phyloP scores from a whole-genome alignment of 2,329 filamentous ascomycete genomes.

The Penicillium expansum region DNA sequence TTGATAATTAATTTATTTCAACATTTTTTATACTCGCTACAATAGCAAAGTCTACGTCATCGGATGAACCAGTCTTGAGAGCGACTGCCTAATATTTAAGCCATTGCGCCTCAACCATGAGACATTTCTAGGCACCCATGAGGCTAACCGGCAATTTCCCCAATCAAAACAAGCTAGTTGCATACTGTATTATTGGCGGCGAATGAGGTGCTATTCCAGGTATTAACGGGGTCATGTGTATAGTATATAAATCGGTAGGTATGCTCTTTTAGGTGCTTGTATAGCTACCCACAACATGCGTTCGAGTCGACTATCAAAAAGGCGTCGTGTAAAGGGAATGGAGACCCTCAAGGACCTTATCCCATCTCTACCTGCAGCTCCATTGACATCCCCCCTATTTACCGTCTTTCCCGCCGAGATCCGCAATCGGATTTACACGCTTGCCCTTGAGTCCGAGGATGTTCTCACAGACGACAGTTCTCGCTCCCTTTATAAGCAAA shows the following conservation, averaged over 20 bases:
- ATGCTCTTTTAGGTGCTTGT: background rate
- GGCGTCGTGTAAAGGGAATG: background rate
- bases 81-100: background rate
- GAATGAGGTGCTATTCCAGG: background rate
- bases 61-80: background rate
- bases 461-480: background rate
- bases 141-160: background rate
- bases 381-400: background rate
- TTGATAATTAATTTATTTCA: background rate
- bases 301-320: background rate
- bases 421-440: background rate
- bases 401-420: background rate
- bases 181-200: background rate
- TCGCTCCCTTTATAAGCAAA: conserved; percentile 15
- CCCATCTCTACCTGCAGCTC: background rate
- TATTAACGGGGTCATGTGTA: background rate
- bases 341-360: background rate
- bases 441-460: background rate
- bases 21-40: background rate
- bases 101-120: background rate
- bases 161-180: background rate
- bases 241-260: background rate
- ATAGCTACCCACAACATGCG: background rate
- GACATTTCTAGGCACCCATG: background rate
- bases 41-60: background rate